Percentiles rank a stretch among this genome's conserved stretches.
phyloP scores from a whole-genome alignment of 2,329 filamentous ascomycete species.

The Aspergillus sp. region DNA sequence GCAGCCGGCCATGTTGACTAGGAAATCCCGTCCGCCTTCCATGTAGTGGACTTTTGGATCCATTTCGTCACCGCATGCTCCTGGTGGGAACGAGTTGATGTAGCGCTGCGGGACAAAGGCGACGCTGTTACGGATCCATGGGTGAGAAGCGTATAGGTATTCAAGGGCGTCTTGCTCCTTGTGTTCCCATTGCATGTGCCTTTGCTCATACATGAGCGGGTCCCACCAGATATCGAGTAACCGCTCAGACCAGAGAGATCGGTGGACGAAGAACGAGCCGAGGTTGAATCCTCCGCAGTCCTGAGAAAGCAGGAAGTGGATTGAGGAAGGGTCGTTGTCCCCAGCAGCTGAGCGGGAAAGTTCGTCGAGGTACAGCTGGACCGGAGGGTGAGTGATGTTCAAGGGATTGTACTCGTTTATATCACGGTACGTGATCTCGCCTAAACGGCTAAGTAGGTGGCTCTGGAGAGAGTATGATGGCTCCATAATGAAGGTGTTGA shows the following conservation, averaged over 20 bases:
- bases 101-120: slow-evolving; percentile 88
- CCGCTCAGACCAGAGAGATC: slow-evolving; percentile 86
- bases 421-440: slow-evolving; percentile 80
- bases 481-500: slow-evolving; percentile 98
- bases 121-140: slow-evolving; percentile 87
- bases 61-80: slow-evolving; percentile 70
- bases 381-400: slow-evolving; percentile 85
- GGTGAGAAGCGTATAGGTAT: slow-evolving; percentile 86
- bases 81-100: slow-evolving; percentile 92
- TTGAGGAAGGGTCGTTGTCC: slow-evolving; percentile 75
- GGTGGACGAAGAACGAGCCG: slow-evolving; percentile 88
- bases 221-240: slow-evolving; percentile 98
- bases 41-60: slow-evolving; percentile 84
- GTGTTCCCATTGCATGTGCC: slow-evolving; percentile 98
- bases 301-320: slow-evolving; percentile 88
- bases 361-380: slow-evolving; percentile 74
- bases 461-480: slow-evolving; percentile 84
- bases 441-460: slow-evolving; percentile 85
- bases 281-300: slow-evolving; percentile 97
- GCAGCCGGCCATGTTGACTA: slow-evolving; percentile 98
- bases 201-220: slow-evolving; percentile 94
- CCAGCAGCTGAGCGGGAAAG: slow-evolving; percentile 73
- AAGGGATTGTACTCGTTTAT: slow-evolving; percentile 96
- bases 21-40: slow-evolving; percentile 81
- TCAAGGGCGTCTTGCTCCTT: slow-evolving; percentile 97